These are phyloP conservation scores for Dillenia turbinata DNA, from an alignment of 164 flowering plant species.

Conservation along the genomic window DNA sequence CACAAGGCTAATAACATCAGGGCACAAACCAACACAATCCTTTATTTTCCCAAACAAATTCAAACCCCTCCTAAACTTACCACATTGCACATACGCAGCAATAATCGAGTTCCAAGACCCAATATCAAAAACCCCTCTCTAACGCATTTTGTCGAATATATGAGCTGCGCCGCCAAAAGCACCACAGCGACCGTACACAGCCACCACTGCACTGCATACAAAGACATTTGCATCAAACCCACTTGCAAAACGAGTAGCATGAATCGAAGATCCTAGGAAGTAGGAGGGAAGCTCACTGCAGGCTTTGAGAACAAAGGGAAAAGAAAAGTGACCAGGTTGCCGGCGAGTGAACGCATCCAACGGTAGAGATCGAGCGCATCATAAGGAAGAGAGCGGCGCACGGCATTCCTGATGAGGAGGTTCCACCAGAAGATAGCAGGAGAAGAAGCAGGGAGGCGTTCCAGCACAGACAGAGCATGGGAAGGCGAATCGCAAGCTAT, in stretches of 20 bases:
- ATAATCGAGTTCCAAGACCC: conserved; percentile 76
- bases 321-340: conserved; percentile 47
- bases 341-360: conserved; percentile 32
- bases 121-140: conserved; percentile 41
- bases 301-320: conserved; percentile 50
- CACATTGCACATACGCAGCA: conserved; percentile 43
- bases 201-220: conserved; percentile 55
- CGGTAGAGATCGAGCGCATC: conserved; percentile 18
- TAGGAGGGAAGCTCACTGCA: conserved; percentile 43
- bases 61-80: conserved; percentile 32
- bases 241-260: conserved; percentile 22
- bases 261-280: conserved; percentile 36
- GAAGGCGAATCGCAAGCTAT: conserved; percentile 21
- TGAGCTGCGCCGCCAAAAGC: conserved; percentile 31
- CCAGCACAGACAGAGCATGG: conserved; percentile 22
- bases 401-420: conserved; percentile 25
- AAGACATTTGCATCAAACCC: conserved; percentile 69
- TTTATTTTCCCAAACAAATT: conserved; percentile 37
- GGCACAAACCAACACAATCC: conserved; percentile 11
- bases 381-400: conserved; percentile 14
- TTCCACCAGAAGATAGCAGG: conserved; percentile 45
- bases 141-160: conserved; percentile 54
- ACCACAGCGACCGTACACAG: conserved; percentile 63
- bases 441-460: conserved; percentile 21
- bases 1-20: conserved; percentile 62